Conservation (phyloP, 2,329 filamentous ascomycete genomes). For the Endocalyx cinctus region DNA sequence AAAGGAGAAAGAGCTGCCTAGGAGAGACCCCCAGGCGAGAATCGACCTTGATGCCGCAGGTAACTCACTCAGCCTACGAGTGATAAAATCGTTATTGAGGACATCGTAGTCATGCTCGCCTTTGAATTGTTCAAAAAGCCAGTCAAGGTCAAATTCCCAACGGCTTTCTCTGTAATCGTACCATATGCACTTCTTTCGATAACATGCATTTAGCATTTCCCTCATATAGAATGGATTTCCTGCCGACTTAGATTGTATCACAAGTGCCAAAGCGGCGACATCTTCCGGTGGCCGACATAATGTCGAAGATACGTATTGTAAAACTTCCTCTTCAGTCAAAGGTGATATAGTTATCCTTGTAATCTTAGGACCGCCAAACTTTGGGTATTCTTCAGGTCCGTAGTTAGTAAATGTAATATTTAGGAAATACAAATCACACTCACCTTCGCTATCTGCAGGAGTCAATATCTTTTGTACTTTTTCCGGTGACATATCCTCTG, state of each 20-base stretch:
- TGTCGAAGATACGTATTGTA: slow-evolving; percentile 77
- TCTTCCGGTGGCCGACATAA: slow-evolving; percentile 70
- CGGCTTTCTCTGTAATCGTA: slow-evolving; percentile 79
- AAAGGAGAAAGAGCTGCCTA: slow-evolving; percentile 83
- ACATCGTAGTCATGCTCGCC: slow-evolving; percentile 74
- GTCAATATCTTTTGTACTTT: slow-evolving; percentile 51
- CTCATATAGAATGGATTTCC: slow-evolving; percentile 90
- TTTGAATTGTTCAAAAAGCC: slow-evolving; percentile 79
- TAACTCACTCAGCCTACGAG: slow-evolving; percentile 70
- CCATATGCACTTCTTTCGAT: slow-evolving; percentile 83
- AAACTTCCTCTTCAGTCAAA: slow-evolving; percentile 73
- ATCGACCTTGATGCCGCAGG: slow-evolving; percentile 71
- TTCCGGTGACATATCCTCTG: slow-evolving; percentile 58
- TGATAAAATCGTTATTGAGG: slow-evolving; percentile 78
- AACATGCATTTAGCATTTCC: slow-evolving; percentile 83
- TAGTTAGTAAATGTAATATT: slow-evolving; percentile 3
- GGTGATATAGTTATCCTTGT: slow-evolving; percentile 70
- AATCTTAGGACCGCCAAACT: slow-evolving; percentile 47
- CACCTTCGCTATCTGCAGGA: slow-evolving; percentile 50
- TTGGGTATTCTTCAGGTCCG: slow-evolving; percentile 35
- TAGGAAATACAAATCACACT: slow-evolving; percentile 6
- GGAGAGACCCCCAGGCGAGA: slow-evolving; percentile 77
- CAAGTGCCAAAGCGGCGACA: slow-evolving; percentile 71
- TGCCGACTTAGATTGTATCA: slow-evolving; percentile 82
- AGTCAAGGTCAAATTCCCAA: slow-evolving; percentile 84